Base-by-base conservation (phyloP, 441 rosid genomes). In the California macrophylla region DNA sequence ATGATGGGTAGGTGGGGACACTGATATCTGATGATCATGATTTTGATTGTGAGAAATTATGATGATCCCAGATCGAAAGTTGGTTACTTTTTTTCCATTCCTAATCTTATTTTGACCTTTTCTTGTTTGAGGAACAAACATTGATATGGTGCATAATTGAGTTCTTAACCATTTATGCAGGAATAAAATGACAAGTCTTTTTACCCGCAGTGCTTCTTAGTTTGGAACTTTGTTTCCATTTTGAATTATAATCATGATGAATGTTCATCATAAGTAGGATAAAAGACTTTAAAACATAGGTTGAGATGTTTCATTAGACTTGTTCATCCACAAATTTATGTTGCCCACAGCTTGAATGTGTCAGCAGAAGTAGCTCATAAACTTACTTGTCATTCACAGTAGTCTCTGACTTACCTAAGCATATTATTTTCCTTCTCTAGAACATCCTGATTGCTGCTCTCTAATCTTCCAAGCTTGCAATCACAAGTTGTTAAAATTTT, bases 1-100 rank as follows among this genome's bases (percentile, higher is more conserved):
- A 5, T 52, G 60, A 52, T 54, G 61, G 61, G 26, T 45, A 20
- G 61, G 61, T 54, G 52, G 61, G 20, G 61, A 54, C 26, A 54
- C 8, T 6, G 24, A 52, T 18, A 21, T 52, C 24, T 52, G 25
- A 52, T 18, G 60, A 52, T 52, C 60, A 52, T 52, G 24, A 52
- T 18, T 6, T 52, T 18, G 25, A 52, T 18, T 6, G 4, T 52
- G 60, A 18, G 50, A 20, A 52, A 7, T 52, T 21, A 20, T 54
- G 61, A 54, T 52, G 24, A 52, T 18, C 60, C 25, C 60, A 52
- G 25, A 52, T 54, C n/a, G 25, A 20, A 54, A 54, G 15, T 54
- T 54, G 61, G 13, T 21, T 54, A 12, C 25, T 45, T 45, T 13
- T 45, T 45, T 30, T 30, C 5, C 47, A 40, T 12, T 40, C 47